Evolutionary conservation across 2,329 filamentous ascomycete species (phyloP).

Genomic region (Scedosporium minutisporum): DNA sequence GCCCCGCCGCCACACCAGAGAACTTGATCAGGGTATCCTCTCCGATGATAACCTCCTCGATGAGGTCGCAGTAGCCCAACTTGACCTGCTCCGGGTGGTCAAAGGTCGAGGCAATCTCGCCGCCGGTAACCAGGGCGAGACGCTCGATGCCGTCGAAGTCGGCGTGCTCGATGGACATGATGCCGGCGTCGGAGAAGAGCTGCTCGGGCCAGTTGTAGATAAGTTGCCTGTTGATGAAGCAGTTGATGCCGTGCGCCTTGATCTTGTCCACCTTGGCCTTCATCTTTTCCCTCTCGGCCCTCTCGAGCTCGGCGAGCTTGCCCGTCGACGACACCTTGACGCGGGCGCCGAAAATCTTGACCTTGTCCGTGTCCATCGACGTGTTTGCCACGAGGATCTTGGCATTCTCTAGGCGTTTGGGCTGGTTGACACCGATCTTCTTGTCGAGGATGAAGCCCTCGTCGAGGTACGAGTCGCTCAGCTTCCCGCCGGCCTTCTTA

Average conservation of each 20-base stretch:
- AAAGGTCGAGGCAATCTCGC: constrained; percentile 95
- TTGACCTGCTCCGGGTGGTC: constrained; percentile 97
- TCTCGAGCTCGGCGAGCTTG: constrained; percentile 96
- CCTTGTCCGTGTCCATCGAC: constrained; percentile 98
- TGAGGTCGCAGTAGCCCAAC: constrained; percentile 86
- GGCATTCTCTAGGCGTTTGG: constrained; percentile 92
- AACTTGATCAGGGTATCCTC: constrained; percentile 97
- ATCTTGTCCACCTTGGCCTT: constrained; percentile 98
- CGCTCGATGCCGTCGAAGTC: constrained; percentile 98
- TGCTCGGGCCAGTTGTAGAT: constrained; percentile 99
- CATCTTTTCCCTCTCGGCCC: constrained; percentile 99
- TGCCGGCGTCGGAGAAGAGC: constrained; percentile 93
- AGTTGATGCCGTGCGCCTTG: constrained; percentile 98
- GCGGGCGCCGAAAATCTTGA: constrained; percentile 97
- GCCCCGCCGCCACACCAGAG: constrained; percentile 85
- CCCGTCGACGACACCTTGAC: constrained; percentile 95
- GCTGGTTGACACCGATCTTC: constrained; percentile 97
- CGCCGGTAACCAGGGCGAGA: constrained; percentile 86
- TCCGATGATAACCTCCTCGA: constrained; percentile 96
- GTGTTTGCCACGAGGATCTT: constrained; percentile 98
- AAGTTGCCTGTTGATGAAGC: constrained; percentile 97
- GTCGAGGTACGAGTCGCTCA: constrained; percentile 94
- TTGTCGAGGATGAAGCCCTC: constrained; percentile 98
- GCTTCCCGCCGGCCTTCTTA: constrained; percentile 97
- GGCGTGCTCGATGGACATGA: constrained; percentile 97